Base-by-base conservation (phyloP, 2,329 filamentous ascomycete species). In the Fusarium transvaalense region DNA sequence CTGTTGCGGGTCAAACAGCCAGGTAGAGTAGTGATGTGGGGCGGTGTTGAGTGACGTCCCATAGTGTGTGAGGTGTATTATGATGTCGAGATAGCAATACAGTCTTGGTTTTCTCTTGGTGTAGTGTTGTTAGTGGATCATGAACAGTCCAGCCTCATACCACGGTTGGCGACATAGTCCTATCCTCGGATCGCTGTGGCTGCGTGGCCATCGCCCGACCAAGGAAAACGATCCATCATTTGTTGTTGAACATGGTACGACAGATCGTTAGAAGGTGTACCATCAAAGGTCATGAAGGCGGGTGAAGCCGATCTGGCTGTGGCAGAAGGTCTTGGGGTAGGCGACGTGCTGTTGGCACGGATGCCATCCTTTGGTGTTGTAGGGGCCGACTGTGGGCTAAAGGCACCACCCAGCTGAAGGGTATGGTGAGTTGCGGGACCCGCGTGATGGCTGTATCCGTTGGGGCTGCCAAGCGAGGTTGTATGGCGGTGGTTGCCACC, bases 181-280 rank as follows among this genome's bases (percentile, higher is more conserved):
- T 78, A 82, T 54, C 81, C 79, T 57, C 78, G 77, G 58, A 82
- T 88, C 41, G 85, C 84, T 74, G 84, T 83, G 43, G 83, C 78
- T 56, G 82, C 73, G 76, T 86, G 82, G 74, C 83, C 74, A 60
- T 87, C 84, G 55, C 82, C 68, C 43, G 79, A 78, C 75, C 78
- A 82, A 48, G 83, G 84, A 66, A 86, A 86, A 55, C 81, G 82
- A 61, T 85, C 82, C 37, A 76, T 64, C 73, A 79, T 78, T 68
- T 81, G 69, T 61, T 79, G 79, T 67, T 83, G 80, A 57, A 75
- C 70, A 64, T 80, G 74, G 41, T 69, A 83, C 34, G 79, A 72
- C 53, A 78, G 76, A 52, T 82, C 82, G 71, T 76, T 78, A 56
- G 82, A 74, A 53, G 81, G 78, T 66, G 84, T 83, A 79, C 81